phyloP scores from a whole-genome alignment of 2,329 filamentous ascomycete species.

The Phaeosphaeria sp. region DNA sequence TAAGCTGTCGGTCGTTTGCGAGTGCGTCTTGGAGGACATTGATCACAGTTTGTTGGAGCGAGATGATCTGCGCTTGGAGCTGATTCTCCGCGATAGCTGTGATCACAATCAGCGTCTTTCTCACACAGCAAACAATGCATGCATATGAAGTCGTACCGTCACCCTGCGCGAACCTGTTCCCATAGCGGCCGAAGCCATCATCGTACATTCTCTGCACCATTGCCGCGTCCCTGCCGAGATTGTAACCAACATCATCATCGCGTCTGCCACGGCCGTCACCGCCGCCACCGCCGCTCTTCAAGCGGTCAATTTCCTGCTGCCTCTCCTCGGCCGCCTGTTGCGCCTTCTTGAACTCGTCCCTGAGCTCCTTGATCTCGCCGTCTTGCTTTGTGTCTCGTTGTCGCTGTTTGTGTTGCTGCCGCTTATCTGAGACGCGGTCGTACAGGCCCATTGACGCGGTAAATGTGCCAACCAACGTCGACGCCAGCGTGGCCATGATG shows the following conservation, averaged over 20 bases:
- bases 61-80: slow-evolving; percentile 52
- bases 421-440: slow-evolving; percentile 48
- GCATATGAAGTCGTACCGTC: slow-evolving; percentile 42
- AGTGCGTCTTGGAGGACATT: slow-evolving; percentile 53
- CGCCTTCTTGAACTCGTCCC: slow-evolving; percentile 37
- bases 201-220: slow-evolving; percentile 48
- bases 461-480: slow-evolving; percentile 54
- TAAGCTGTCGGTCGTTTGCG: slow-evolving; percentile 48
- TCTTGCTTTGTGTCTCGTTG: slow-evolving; percentile 47
- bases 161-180: slow-evolving; percentile 47
- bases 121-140: neutral
- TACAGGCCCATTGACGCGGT: slow-evolving; percentile 53
- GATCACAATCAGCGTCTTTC: neutral
- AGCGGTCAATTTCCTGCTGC: slow-evolving; percentile 30
- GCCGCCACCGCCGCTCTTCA: slow-evolving; percentile 19
- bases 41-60: slow-evolving; percentile 54
- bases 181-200: slow-evolving; percentile 45
- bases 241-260: slow-evolving; percentile 41
- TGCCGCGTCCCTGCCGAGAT: slow-evolving; percentile 40
- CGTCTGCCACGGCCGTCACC: slow-evolving; percentile 9
- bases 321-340: slow-evolving; percentile 34
- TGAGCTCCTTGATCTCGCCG: slow-evolving; percentile 42
- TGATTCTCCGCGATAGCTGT: slow-evolving; percentile 51
- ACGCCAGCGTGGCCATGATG: slow-evolving; percentile 54
- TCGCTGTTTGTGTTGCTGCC: slow-evolving; percentile 48